A percentile compares a stretch with the other conserved stretches of the same genome.
Evolutionary conservation across 192 early-diverging fungal genomes (phyloP).

Genomic region (Martensiomyces pterosporus): DNA sequence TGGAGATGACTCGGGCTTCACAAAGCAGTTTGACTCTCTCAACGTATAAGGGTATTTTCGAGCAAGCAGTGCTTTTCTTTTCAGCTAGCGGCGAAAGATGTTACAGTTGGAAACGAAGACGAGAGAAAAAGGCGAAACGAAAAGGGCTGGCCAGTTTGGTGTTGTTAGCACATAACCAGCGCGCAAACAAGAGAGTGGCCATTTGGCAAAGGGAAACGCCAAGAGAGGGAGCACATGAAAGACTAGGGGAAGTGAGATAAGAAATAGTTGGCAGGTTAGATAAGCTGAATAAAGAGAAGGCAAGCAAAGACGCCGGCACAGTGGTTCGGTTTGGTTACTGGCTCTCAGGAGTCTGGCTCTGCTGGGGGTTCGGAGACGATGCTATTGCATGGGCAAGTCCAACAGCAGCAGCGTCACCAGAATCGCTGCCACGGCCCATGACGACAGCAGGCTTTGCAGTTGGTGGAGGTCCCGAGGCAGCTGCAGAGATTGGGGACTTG

Average conservation of each 20-base stretch:
- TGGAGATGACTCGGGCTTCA: conserved; percentile 36
- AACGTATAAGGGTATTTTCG: conserved; percentile 8
- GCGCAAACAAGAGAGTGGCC: too few species aligned
- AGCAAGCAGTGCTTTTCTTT: neutral
- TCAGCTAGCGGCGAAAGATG: too few species aligned
- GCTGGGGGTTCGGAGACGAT: too few species aligned
- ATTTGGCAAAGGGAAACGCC: too few species aligned
- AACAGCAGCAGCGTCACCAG: too few species aligned
- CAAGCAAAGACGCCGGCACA: neutral
- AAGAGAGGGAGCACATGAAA: neutral
- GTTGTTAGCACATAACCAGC: too few species aligned
- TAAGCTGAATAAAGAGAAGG: neutral
- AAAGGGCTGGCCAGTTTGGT: too few species aligned
- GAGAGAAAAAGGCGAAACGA: too few species aligned
- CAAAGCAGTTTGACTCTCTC: conserved; percentile 33
- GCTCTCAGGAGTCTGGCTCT: conserved; percentile 8
- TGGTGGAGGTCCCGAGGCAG: conserved; percentile 19
- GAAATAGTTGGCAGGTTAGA: too few species aligned
- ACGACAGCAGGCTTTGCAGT: conserved; percentile 29
- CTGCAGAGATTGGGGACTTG: conserved; percentile 3
- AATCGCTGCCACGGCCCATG: neutral
- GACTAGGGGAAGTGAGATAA: neutral
- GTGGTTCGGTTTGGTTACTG: neutral
- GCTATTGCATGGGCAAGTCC: too few species aligned
- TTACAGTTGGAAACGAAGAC: too few species aligned